A percentile compares a stretch with the other conserved stretches of the same genome.
Evolutionary conservation across 345 rosid species (phyloP).

Genomic region (Noccaea bulbosa): DNA sequence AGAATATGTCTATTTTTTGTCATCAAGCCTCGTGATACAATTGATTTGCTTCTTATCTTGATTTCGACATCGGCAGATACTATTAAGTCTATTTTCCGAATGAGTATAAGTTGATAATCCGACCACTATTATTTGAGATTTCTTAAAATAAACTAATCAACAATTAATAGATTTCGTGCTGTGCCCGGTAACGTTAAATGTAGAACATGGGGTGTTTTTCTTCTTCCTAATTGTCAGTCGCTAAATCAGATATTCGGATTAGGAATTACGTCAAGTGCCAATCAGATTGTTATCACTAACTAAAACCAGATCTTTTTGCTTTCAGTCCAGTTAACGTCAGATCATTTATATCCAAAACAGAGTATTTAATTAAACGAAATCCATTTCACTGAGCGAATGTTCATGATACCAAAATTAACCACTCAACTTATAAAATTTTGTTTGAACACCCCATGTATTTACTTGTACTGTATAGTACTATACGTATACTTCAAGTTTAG

Average conservation of each 20-base stretch:
- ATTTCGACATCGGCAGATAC: conserved; percentile 23
- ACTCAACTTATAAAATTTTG: neutral
- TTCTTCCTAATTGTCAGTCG: conserved; percentile 13
- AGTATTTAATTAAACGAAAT: neutral
- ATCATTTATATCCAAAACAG: conserved; percentile 2
- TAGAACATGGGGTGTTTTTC: conserved; percentile 40
- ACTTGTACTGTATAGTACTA: too few relatives aligned
- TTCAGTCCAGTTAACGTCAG: conserved; percentile 33
- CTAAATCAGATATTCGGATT: conserved; percentile 29
- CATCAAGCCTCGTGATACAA: conserved; percentile 19
- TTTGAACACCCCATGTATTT: neutral
- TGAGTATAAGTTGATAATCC: conserved; percentile 7
- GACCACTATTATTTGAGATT: conserved; percentile 17
- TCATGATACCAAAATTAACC: neutral
- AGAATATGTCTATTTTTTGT: conserved; percentile 12
- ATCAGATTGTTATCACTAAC: conserved; percentile 3
- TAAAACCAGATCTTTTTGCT: conserved; percentile 25
- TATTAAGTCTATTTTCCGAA: neutral
- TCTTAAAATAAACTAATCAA: conserved; percentile 8
- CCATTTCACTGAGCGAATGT: neutral
- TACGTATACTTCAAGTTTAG: too few relatives aligned
- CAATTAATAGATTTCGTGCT: conserved; percentile 36
- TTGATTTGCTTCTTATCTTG: conserved; percentile 14
- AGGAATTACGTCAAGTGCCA: conserved; percentile 35
- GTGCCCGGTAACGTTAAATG: conserved; percentile 37